Conservation (phyloP, 2,329 filamentous ascomycete species). For the Neonectria coccinea region DNA sequence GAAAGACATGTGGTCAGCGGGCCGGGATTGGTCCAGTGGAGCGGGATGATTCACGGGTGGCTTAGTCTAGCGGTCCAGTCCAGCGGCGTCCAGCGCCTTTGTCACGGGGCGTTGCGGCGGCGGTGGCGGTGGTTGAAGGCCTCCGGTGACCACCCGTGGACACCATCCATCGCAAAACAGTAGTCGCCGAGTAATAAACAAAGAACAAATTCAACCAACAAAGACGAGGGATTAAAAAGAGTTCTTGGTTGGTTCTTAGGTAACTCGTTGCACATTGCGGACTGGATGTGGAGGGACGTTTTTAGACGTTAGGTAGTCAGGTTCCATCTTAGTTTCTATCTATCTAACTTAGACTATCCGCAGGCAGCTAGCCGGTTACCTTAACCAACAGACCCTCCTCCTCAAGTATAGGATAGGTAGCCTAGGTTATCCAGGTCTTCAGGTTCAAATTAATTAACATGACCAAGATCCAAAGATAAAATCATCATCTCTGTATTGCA, state of each 20-base stretch:
- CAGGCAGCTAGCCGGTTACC: too few species aligned
- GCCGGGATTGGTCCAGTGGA: background rate
- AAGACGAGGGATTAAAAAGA: background rate
- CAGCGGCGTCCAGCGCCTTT: conserved; percentile 1
- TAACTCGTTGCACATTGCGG: too few species aligned
- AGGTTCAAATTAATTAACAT: too few species aligned
- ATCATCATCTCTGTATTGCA: background rate
- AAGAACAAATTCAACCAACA: background rate
- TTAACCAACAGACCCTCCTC: too few species aligned
- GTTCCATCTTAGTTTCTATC: background rate
- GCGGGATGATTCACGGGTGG: conserved; percentile 18
- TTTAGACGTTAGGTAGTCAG: background rate
- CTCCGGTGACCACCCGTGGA: background rate
- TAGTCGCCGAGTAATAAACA: background rate
- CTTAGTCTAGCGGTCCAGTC: conserved; percentile 6
- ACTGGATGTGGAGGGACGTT: background rate
- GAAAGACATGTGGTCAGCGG: background rate
- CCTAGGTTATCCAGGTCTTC: background rate
- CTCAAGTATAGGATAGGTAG: too few species aligned
- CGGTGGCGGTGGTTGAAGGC: background rate
- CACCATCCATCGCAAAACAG: background rate
- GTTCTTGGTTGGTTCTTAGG: too few species aligned
- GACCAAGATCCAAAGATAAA: background rate
- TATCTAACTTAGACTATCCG: background rate
- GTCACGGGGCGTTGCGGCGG: background rate